Conservation (phyloP, 1,284 basidiomycete species). For the Ganoderma leucocontextum region DNA sequence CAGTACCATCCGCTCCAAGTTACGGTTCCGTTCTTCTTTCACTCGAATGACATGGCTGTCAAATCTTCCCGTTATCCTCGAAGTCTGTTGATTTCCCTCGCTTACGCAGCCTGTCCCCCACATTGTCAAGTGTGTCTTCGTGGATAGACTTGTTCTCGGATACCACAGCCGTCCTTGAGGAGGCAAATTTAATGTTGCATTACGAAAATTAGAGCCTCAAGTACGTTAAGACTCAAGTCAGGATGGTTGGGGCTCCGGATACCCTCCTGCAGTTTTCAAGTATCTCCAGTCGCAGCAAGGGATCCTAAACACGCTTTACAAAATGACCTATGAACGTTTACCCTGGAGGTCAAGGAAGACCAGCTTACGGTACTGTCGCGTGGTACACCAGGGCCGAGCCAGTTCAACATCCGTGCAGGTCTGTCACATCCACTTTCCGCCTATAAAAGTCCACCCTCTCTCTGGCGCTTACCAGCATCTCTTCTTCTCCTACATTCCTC, state of each 20-base stretch:
- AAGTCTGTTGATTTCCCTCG: too few relatives aligned
- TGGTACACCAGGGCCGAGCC: neutral
- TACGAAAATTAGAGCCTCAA: neutral
- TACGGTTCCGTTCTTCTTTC: neutral
- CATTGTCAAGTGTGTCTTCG: too few relatives aligned
- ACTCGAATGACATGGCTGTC: too few relatives aligned
- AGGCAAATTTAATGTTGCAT: too few relatives aligned
- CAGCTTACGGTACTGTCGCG: neutral
- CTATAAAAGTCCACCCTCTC: neutral
- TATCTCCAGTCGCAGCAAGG: neutral
- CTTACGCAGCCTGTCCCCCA: too few relatives aligned
- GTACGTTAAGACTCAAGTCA: neutral
- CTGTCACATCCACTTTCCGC: neutral
- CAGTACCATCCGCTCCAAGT: too few relatives aligned
- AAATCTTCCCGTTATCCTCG: neutral
- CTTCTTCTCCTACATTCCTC: neutral
- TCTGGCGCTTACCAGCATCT: neutral
- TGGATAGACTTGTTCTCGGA: too few relatives aligned
- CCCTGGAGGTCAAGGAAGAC: neutral
- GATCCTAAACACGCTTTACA: neutral
- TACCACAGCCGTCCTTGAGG: too few relatives aligned
- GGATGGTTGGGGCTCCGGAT: neutral
- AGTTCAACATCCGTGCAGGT: neutral
- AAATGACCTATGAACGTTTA: neutral
- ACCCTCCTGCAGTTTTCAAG: too few relatives aligned